These are phyloP conservation scores for Microdochium paspali DNA, from an alignment of 2,329 filamentous ascomycete species.

Conservation along the genomic window DNA sequence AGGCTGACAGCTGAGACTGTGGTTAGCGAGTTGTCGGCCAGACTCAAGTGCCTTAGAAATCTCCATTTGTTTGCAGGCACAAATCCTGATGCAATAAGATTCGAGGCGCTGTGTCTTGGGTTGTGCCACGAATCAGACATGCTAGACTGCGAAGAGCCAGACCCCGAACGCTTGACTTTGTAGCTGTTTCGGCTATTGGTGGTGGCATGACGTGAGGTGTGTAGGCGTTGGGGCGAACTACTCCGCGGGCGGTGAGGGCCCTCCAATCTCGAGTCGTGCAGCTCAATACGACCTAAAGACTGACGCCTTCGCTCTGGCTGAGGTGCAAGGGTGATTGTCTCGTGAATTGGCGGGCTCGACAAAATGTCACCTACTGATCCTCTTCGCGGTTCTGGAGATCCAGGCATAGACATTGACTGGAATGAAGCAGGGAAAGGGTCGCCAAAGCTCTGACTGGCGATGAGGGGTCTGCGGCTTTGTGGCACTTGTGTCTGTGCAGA, in stretches of 20 bases:
- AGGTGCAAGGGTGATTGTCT: constrained; percentile 25
- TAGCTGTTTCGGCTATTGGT: constrained; percentile 58
- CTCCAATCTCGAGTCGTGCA: constrained; percentile 30
- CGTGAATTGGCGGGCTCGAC: constrained; percentile 26
- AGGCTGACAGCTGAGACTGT: constrained; percentile 68
- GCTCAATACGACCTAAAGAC: constrained; percentile 36
- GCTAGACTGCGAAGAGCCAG: constrained; percentile 84
- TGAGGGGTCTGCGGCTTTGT: not conserved
- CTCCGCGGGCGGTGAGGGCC: constrained; percentile 51
- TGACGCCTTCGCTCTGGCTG: constrained; percentile 26
- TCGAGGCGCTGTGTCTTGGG: constrained; percentile 66
- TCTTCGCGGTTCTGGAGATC: constrained; percentile 43
- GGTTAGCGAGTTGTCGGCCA: constrained; percentile 86
- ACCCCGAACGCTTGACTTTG: constrained; percentile 78
- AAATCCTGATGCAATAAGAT: constrained; percentile 60
- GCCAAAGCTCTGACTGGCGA: constrained; percentile 37
- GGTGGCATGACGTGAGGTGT: constrained; percentile 64
- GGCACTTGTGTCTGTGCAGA: not conserved
- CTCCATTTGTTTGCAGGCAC: constrained; percentile 88
- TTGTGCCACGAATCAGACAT: constrained; percentile 56
- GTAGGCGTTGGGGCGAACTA: constrained; percentile 70
- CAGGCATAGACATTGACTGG: constrained; percentile 59
- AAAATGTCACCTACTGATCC: constrained; percentile 37
- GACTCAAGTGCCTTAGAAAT: constrained; percentile 82
- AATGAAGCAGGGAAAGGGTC: constrained; percentile 18